A percentile compares a stretch with the other conserved stretches of the same genome.
These are phyloP conservation scores for Candida gorgasii DNA, from an alignment of 805 yeast species.

Conservation along the genomic window DNA sequence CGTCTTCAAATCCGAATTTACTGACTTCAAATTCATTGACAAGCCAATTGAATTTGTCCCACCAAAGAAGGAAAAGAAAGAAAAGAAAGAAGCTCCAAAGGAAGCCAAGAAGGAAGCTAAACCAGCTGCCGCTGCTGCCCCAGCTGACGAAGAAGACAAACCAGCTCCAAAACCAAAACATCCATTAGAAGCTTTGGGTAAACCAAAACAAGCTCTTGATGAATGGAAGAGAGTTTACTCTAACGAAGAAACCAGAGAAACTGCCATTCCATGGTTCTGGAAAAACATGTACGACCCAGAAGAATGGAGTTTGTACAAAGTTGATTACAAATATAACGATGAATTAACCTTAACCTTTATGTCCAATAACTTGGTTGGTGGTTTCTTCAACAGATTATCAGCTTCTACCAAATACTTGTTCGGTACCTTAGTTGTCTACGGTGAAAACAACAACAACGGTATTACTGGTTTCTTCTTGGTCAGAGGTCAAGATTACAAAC, in stretches of 20 bases:
- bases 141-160: conserved; percentile 31
- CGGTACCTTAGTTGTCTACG: conserved; percentile 92
- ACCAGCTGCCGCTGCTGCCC: conserved; percentile 20
- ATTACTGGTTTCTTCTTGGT: conserved; percentile 91
- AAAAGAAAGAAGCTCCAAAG: conserved; percentile 29
- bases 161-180: conserved; percentile 76
- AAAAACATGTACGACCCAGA: conserved; percentile 79
- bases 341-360: conserved; percentile 95
- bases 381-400: conserved; percentile 92
- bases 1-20: conserved; percentile 48
- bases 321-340: conserved; percentile 95
- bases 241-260: conserved; percentile 93
- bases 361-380: conserved; percentile 98
- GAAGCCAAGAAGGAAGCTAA: conserved; percentile 38
- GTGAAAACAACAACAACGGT: conserved; percentile 98
- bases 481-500: conserved; percentile 88
- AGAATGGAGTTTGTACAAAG: conserved; percentile 95
- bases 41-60: conserved; percentile 68
- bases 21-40: conserved; percentile 57
- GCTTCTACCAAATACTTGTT: conserved; percentile 93
- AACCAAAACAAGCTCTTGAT: conserved; percentile 68
- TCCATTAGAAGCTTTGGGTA: conserved; percentile 85
- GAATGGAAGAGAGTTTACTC: conserved; percentile 97
- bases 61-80: conserved; percentile 68
- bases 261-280: conserved; percentile 98